Conservation (phyloP, 148 eudicot genomes). For the Rhododendron molle region DNA sequence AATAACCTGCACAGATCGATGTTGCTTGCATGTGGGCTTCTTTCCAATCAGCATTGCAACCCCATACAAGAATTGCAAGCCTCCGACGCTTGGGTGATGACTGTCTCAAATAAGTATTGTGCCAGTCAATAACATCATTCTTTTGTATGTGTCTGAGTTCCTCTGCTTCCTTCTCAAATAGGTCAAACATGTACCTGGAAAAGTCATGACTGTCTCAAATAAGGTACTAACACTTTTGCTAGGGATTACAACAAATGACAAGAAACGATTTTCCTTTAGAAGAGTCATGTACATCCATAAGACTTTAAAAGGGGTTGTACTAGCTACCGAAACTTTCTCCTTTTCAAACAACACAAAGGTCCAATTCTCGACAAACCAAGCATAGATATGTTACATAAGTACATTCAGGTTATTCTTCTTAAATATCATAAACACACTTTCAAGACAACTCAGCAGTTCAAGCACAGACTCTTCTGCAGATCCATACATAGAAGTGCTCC, state of each 20-base stretch:
- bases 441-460: slow-evolving; percentile 44
- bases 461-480: slow-evolving; percentile 38
- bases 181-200: slow-evolving; percentile 84
- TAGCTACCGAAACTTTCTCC: background rate
- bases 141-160: slow-evolving; percentile 48
- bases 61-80: slow-evolving; percentile 80
- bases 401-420: slow-evolving; percentile 54
- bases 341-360: background rate
- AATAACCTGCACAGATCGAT: slow-evolving; percentile 41
- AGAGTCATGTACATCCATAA: background rate
- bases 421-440: slow-evolving; percentile 52
- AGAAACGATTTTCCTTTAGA: background rate
- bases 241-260: too few relatives aligned
- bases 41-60: slow-evolving; percentile 63
- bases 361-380: background rate
- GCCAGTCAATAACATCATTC: slow-evolving; percentile 66
- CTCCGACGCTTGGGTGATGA: slow-evolving; percentile 71
- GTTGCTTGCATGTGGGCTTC: slow-evolving; percentile 27
- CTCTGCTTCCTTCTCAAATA: slow-evolving; percentile 67
- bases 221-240: too few relatives aligned
- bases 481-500: slow-evolving; percentile 40
- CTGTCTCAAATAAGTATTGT: slow-evolving; percentile 43
- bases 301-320: background rate
- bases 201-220: too few relatives aligned
- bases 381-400: slow-evolving; percentile 27